Base-by-base conservation (phyloP, 2,329 filamentous ascomycete species). In the Penicillium sp. region DNA sequence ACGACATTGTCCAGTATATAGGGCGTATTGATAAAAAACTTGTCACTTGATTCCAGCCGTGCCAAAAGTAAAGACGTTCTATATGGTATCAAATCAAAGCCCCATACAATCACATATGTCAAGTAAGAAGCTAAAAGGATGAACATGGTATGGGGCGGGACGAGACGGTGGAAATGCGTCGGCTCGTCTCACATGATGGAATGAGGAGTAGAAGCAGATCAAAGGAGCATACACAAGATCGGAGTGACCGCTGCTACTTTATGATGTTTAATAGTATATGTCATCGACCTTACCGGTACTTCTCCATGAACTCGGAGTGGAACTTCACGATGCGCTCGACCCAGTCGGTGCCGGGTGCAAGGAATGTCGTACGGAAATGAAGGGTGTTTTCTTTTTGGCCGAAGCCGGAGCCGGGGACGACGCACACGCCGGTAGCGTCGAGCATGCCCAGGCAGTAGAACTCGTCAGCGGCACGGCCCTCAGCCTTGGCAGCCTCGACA, bases 321-420 rank as follows among this genome's bases (percentile, higher is more conserved):
- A 99, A 99, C 77, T 91, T 90, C 66, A 89, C 85, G 66, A 98
- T 91, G 64, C 88, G 84, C 49, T 88, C 86, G 7, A 96, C 88
- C 95, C 95, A 99, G 68, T 96, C 93, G 1, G 93, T 98, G 14
- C 95, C 95, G 0, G 95, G 95, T 0, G 95, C 93, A 41, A 99
- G 80, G 83, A 99, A 99, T 1, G 95, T 99, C 4, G 95, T 99
- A 61, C 95, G 84, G 84, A 99, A 96, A 80, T 99, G 95, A 70
- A 95, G 81, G 0, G 90, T 95, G 68, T 88, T 89, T 69, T 95
- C 90, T 78, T 89, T 93, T 81, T 99, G 95, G 6, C 95, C 95
- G 72, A 99, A 99, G 1, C 95, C 95, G 56, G 86, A 89, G 45
- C 95, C 95, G 1, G 95, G 89, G 2, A 99, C 92, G 53, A 97